phyloP scores from a whole-genome alignment of 2,329 filamentous ascomycete genomes.

The Pseudogymnoascus sp. region DNA sequence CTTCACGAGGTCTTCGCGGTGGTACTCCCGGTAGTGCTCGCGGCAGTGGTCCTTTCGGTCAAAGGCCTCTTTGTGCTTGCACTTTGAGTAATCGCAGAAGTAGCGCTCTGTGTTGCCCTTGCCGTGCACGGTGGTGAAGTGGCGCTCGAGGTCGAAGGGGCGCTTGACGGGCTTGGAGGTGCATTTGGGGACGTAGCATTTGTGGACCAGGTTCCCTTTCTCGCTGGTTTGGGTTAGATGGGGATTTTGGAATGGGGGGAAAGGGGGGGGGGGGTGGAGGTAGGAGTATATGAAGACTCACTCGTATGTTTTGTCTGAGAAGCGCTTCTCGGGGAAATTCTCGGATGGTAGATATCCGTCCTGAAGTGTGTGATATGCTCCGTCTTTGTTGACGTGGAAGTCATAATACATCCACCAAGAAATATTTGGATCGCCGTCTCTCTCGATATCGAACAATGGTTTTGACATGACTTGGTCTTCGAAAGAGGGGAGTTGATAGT shows the following conservation, averaged over 20 bases:
- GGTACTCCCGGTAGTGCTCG: slow-evolving; percentile 41
- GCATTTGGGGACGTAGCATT: background rate
- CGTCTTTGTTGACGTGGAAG: background rate
- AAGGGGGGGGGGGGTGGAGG: background rate
- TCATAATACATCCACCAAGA: slow-evolving; percentile 9
- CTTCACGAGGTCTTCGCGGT: slow-evolving; percentile 33
- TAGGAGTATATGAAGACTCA: background rate
- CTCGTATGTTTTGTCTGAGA: background rate
- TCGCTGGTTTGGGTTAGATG: background rate
- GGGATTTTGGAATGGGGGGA: background rate
- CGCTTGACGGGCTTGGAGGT: slow-evolving; percentile 18
- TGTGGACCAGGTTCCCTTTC: background rate
- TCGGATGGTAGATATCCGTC: background rate
- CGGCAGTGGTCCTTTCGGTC: slow-evolving; percentile 40
- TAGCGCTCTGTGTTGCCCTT: slow-evolving; percentile 13
- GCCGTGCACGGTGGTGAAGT: slow-evolving; percentile 29
- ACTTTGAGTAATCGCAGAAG: slow-evolving; percentile 27
- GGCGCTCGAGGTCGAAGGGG: slow-evolving; percentile 32
- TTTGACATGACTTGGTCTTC: background rate
- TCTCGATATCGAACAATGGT: slow-evolving; percentile 1
- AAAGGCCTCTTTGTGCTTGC: slow-evolving; percentile 32
- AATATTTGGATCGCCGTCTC: slow-evolving; percentile 8
- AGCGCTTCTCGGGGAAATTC: background rate
- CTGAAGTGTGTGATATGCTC: slow-evolving; percentile 7
- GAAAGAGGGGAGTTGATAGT: background rate